Base-by-base conservation (phyloP, 306 rosid species). In the Citrullus colocynthis region DNA sequence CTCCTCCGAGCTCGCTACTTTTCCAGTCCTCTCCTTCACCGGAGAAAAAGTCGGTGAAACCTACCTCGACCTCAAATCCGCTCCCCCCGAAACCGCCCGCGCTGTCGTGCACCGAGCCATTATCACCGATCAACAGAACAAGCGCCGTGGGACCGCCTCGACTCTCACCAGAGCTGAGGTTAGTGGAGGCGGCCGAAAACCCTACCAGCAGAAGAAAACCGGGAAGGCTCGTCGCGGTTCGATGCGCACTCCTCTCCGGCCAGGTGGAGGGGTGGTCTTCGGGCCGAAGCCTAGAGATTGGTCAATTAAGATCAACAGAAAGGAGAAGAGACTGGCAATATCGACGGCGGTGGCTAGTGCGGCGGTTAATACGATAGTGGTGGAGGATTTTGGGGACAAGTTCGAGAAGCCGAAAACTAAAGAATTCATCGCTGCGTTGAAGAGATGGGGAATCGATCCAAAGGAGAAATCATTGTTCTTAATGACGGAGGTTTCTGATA, bases 131-230 rank as follows among this genome's bases (percentile, higher is more conserved):
- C 97, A 88, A 62, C 97, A 88, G 81, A 95, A 95, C 91, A 87
- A 86, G 87, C 99, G 99, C 55, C 97, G 97, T 14, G 97, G 99
- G 61, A 95, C 99, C 0, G 99, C 99, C 37, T 95, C 99, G 11
- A 95, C 97, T 4, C 91, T 92, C 78, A 95, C 97, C 0, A 90
- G 97, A 24, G 93, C 28, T 1, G 97, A 92, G 87, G 99, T 95
- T 30, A 14, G 97, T 0, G 99, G 97, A 6, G 99, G 97, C 0
- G 99, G 99, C 7, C 56, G 42, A 17, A 95, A 95, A 18, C 99
- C 99, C 71, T 95, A 84, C 82, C 84, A 85, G 0, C 97, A 92
- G 83, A 92, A 92, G 92, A 92, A 90, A 11, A 90, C 97, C 3
- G 99, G 99, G 6, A 86, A 84, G 20, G 99, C 97, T 61, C 87